Base-by-base conservation (phyloP, 352 stramenopile species). In the Globisporangium cylindrosporum region DNA sequence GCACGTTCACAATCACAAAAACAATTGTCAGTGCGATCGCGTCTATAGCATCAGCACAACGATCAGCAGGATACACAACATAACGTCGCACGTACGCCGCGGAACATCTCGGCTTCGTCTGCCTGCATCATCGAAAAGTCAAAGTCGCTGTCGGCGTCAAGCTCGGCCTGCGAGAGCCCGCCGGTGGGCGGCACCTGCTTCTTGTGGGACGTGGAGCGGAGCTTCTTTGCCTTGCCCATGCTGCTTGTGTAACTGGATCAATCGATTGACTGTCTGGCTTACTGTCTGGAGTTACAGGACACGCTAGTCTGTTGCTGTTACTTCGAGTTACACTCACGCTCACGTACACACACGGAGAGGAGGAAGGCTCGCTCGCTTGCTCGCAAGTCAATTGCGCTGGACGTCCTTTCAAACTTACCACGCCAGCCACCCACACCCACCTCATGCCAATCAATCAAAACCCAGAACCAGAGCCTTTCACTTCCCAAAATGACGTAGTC, bases 171-270 rank as follows among this genome's bases (percentile, higher is more conserved):
- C 51, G 88, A 80, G 8, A 84, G 74, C 3, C 77, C 82, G 25
- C 82, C 86, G 3, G 82, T 91, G 4, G 86, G 84, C 55, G 82
- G 81, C 68, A 70, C 72, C 59, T 81, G 77, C 73, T 92, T 94
- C 82, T 94, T 94, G 77, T 95, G 88, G 74, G 84, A 93, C 36
- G 79, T 91, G 24, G 78, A 81, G n/a, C 88, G 86, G 43, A 84
- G 68, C 78, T 95, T 95, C 88, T 95, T 95, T 62, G 87, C 83
- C 74, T 94, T 94, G 70, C 88, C 88, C 88, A 95, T 95, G 65
- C 12, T 68, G 58, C 32, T 36, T 61, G 56, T 61, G 25, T 48
- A 14, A 48, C 24, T 4, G n/a, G 27, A 20, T 14, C 25, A 18
- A 32, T n/a, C 29, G 54, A 9, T 14, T 29, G 29, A 15, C 12